Evolutionary conservation across 768 basidiomycete species (phyloP).

Genomic region (Tylopilus felleus): DNA sequence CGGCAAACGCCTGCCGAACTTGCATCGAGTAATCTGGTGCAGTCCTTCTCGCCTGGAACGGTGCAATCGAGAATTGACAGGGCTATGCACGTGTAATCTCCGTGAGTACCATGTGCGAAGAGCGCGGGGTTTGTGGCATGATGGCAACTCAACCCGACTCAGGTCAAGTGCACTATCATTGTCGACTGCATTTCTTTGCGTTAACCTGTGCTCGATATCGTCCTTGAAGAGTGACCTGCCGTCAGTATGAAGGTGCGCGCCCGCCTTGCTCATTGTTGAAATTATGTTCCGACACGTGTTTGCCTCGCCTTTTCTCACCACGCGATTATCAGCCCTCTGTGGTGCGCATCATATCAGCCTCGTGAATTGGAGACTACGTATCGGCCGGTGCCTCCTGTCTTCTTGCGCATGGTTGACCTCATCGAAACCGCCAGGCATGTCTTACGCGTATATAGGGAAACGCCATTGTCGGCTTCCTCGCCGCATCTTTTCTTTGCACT

Average conservation of each 20-base stretch:
- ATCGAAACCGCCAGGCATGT: constrained; percentile 35
- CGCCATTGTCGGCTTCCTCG: constrained; percentile 18
- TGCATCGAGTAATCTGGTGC: background rate
- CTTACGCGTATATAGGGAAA: constrained; percentile 29
- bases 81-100: constrained; percentile 24
- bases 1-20: constrained; percentile 1
- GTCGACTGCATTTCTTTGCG: constrained; percentile 1
- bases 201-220: constrained; percentile 16
- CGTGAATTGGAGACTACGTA: constrained; percentile 17
- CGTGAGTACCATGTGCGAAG: constrained; percentile 5
- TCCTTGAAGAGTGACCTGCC: constrained; percentile 1
- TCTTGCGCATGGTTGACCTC: constrained; percentile 30
- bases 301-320: constrained; percentile 27
- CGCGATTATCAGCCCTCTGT: constrained; percentile 34
- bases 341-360: constrained; percentile 32
- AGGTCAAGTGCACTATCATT: constrained; percentile 1
- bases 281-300: constrained; percentile 28
- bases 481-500: constrained; percentile 19
- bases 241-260: constrained; percentile 11
- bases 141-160: background rate
- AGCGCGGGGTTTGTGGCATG: background rate
- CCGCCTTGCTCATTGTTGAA: constrained; percentile 5
- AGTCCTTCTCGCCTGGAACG: constrained; percentile 8
- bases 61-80: constrained; percentile 6
- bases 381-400: constrained; percentile 24